These are phyloP conservation scores for Lichtheimia corymbifera DNA, from an alignment of 371 early-diverging fungal genomes.

Conservation along the genomic window DNA sequence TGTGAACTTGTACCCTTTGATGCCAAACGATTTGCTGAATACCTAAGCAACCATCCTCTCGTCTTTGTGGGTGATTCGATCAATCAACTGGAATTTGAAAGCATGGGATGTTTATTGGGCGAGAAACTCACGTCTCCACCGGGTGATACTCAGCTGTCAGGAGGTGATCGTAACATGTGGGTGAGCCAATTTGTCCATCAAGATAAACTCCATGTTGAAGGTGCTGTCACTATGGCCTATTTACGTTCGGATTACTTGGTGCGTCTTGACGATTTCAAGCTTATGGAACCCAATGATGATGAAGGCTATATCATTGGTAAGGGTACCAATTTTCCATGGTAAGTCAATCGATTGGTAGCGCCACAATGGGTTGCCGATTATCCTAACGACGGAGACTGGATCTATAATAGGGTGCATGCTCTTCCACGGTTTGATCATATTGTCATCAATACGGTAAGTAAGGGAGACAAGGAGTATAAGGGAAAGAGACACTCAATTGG, in stretches of 20 bases:
- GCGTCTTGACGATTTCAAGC: slow-evolving; percentile 43
- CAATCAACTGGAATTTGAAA: slow-evolving; percentile 49
- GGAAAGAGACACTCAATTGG: not conserved
- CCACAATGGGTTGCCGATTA: not conserved
- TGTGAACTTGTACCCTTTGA: slow-evolving; percentile 34
- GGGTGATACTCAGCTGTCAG: slow-evolving; percentile 23
- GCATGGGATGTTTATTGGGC: slow-evolving; percentile 40
- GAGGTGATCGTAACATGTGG: slow-evolving; percentile 33
- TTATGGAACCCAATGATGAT: slow-evolving; percentile 37
- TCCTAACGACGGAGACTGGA: no score
- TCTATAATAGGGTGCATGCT: slow-evolving; percentile 37
- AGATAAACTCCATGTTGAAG: slow-evolving; percentile 14
- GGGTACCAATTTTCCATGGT: slow-evolving; percentile 51
- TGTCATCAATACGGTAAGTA: slow-evolving; percentile 44
- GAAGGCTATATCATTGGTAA: slow-evolving; percentile 38
- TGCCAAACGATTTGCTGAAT: slow-evolving; percentile 23
- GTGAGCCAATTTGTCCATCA: slow-evolving; percentile 22
- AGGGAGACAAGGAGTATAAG: not conserved
- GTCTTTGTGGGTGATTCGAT: slow-evolving; percentile 51
- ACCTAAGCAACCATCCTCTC: slow-evolving; percentile 35
- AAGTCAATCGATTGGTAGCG: slow-evolving; percentile 1
- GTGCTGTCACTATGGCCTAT: slow-evolving; percentile 35
- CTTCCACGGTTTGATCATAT: slow-evolving; percentile 40
- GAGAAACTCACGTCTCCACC: slow-evolving; percentile 19
- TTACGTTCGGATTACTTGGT: slow-evolving; percentile 47